Conservation (phyloP, 768 basidiomycete species). For the Trametes cingulata region DNA sequence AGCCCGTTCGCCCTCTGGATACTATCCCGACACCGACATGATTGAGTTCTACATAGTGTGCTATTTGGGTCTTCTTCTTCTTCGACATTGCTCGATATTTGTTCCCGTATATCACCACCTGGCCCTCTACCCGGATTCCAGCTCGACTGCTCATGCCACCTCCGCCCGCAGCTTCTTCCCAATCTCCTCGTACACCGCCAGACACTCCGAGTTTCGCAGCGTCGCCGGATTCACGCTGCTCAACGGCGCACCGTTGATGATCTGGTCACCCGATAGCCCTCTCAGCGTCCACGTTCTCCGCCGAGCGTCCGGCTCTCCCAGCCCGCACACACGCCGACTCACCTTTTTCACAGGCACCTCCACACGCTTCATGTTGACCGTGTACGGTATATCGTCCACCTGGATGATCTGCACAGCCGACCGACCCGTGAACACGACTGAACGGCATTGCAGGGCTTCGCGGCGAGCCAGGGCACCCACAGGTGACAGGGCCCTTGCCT, state of each 20-base stretch:
- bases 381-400: conserved; percentile 73
- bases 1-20: neutral
- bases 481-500: neutral
- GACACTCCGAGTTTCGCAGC: conserved; percentile 71
- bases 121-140: too few relatives aligned
- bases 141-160: conserved; percentile 28
- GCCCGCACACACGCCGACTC: conserved; percentile 10
- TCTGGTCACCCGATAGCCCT: conserved; percentile 41
- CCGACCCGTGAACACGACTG: conserved; percentile 12
- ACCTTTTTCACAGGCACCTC: conserved; percentile 81
- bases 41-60: neutral
- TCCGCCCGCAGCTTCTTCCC: conserved; percentile 53
- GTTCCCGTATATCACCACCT: neutral
- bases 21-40: neutral
- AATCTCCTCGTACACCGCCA: conserved; percentile 58
- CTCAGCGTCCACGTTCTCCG: conserved; percentile 7
- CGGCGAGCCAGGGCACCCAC: neutral
- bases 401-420: conserved; percentile 57
- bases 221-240: conserved; percentile 71
- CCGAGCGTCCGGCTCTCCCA: neutral
- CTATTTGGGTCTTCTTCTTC: neutral
- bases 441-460: conserved; percentile 26
- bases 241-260: conserved; percentile 76
- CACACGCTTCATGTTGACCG: conserved; percentile 78
- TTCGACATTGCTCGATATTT: neutral